A percentile compares a stretch with the other conserved stretches of the same genome.
Evolutionary conservation across 169 alveolate genomes (phyloP).

Genomic region (Toxoplasma gondii): DNA sequence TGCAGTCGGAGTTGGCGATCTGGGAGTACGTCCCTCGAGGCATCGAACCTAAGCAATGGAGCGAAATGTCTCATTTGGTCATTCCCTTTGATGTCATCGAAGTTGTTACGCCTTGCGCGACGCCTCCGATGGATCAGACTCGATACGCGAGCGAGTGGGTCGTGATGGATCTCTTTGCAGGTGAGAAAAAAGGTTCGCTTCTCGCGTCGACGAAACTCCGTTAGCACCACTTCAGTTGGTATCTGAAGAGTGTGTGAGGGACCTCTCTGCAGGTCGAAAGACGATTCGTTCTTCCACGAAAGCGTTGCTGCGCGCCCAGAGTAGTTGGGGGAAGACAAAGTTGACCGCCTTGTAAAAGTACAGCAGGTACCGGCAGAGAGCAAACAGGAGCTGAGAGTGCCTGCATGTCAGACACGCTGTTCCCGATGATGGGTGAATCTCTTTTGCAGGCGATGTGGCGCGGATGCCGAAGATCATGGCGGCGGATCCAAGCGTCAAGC

Average conservation of each 20-base stretch:
- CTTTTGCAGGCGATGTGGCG: conserved; percentile 46
- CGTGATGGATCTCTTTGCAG: conserved; percentile 40
- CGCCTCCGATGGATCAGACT: conserved; percentile 17
- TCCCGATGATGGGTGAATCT: too few species aligned
- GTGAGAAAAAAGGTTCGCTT: not conserved
- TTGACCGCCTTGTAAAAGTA: too few species aligned
- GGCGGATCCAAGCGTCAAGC: conserved; percentile 41
- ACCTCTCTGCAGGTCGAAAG: too few species aligned
- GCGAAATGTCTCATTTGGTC: conserved; percentile 20
- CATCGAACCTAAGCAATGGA: not conserved
- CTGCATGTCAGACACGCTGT: too few species aligned
- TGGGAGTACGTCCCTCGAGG: conserved; percentile 10
- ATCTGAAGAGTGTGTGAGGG: too few species aligned
- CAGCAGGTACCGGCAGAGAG: too few species aligned
- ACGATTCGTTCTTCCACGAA: too few species aligned
- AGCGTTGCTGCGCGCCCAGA: too few species aligned
- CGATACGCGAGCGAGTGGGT: conserved; percentile 5
- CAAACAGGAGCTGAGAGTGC: too few species aligned
- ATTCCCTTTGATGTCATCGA: conserved; percentile 49
- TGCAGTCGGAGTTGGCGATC: conserved; percentile 27
- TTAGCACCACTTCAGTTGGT: too few species aligned
- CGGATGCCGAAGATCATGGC: not conserved
- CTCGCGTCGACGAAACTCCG: too few species aligned
- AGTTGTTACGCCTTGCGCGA: not conserved
- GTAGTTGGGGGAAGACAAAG: too few species aligned